Evolutionary conservation across 106 monocot genomes (phyloP).

Genomic region (Xerophyta viscosa): DNA sequence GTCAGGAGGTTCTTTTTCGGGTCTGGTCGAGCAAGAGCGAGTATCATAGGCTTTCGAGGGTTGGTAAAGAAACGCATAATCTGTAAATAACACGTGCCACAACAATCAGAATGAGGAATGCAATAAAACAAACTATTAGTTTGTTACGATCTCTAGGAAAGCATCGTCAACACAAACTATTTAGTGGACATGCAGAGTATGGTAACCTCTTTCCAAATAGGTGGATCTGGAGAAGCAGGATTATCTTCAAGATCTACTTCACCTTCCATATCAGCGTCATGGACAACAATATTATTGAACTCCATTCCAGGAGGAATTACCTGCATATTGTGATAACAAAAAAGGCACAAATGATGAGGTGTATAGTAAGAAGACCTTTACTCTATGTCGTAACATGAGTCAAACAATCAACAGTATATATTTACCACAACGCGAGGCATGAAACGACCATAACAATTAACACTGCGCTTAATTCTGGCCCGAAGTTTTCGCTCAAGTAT

Average conservation of each 20-base stretch:
- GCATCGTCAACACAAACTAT: too few relatives aligned
- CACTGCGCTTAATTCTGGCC: constrained; percentile 92
- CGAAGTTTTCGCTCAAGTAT: constrained; percentile 74
- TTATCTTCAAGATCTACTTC: constrained; percentile 67
- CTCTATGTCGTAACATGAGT: too few relatives aligned
- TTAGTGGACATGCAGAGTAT: too few relatives aligned
- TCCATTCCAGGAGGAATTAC: constrained; percentile 98
- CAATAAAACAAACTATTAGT: too few relatives aligned
- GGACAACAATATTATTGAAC: constrained; percentile 54
- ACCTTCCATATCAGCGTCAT: constrained; percentile 64
- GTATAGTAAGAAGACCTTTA: not conserved
- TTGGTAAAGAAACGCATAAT: constrained; percentile 97
- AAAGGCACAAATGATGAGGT: not conserved
- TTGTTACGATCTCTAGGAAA: too few relatives aligned
- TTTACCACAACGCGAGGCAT: constrained; percentile 97
- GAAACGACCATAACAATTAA: constrained; percentile 81
- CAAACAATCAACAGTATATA: constrained; percentile 14
- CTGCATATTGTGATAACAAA: constrained; percentile 6
- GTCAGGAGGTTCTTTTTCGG: constrained; percentile 95
- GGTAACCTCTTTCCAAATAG: constrained; percentile 87
- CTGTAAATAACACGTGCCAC: constrained; percentile 17
- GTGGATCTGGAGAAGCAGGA: constrained; percentile 61
- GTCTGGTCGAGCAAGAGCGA: constrained; percentile 93
- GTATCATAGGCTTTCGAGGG: constrained; percentile 96
- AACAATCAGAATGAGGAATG: too few relatives aligned